Base-by-base conservation (phyloP, 257 asterid species). In the Henckelia pumila region DNA sequence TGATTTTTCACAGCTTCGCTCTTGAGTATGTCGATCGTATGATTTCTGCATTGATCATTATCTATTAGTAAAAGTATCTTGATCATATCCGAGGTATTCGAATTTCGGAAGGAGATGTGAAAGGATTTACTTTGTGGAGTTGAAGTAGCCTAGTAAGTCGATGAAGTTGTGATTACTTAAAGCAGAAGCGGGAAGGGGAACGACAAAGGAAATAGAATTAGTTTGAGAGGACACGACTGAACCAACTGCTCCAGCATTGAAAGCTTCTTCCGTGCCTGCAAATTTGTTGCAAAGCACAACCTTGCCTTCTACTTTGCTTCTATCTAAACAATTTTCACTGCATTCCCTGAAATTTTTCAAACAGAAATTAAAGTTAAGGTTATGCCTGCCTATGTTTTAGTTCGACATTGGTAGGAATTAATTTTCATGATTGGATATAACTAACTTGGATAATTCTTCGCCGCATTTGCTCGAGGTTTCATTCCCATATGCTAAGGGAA, bases 161-260 rank as follows among this genome's bases (percentile, higher is more conserved):
- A 0, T 4, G n/a, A 3, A 13, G 52, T 0, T 0, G 13, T 16
- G n/a, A 0, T 14, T 5, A 33, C 25, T 6, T 14, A 80, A 52
- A 47, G 14, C 7, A 16, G 80, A 32, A 33, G 72, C 68, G 22
- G 88, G 70, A 23, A 61, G 14, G 20, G 82, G 77, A 61, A 61
- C 47, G 5, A 68, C 33, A 6, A 3, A 64, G 47, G 85, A 59
- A n/a, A n/a, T n/a, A n/a, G n/a, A n/a, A n/a, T n/a, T n/a, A n/a
- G n/a, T n/a, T n/a, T n/a, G n/a, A n/a, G n/a, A n/a, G n/a, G n/a
- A n/a, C n/a, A n/a, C n/a, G 29, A 63, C 49, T 25, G 64, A 20
- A 40, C 77, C 79, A 13, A 50, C 0, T 8, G 73, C 73, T 20
- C 61, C 78, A 17, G 61, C 72, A 0, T 0, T 9, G 4, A 3